phyloP scores from a whole-genome alignment of 1,284 basidiomycete genomes.

The Somion occarium region DNA sequence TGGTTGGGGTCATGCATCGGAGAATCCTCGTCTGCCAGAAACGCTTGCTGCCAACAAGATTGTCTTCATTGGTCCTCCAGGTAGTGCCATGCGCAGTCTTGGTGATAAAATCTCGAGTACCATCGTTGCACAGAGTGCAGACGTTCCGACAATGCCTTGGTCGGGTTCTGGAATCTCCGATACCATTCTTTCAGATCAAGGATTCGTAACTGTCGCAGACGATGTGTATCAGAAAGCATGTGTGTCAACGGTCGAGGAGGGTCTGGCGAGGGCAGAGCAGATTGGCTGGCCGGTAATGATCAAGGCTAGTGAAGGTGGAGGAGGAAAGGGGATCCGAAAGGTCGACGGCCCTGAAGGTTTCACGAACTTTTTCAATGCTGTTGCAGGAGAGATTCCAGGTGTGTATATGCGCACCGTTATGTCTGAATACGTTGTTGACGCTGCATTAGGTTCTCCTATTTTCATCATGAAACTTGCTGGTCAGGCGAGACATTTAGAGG shows the following conservation, averaged over 20 bases:
- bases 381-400: constrained; percentile 96
- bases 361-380: constrained; percentile 92
- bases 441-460: constrained; percentile 92
- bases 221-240: constrained; percentile 90
- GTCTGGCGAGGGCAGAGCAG: constrained; percentile 76
- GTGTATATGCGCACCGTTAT: constrained; percentile 22
- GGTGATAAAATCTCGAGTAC: constrained; percentile 99
- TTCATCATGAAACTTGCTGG: constrained; percentile 99
- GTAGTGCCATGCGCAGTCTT: constrained; percentile 97
- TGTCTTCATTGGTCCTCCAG: constrained; percentile 98
- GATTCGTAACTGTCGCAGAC: constrained; percentile 93
- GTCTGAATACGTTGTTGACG: too few species aligned
- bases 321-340: constrained; percentile 97
- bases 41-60: constrained; percentile 91
- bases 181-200: constrained; percentile 81
- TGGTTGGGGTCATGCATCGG: constrained; percentile 99
- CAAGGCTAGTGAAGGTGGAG: constrained; percentile 98
- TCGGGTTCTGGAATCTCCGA: constrained; percentile 94
- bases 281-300: constrained; percentile 99
- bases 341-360: constrained; percentile 85
- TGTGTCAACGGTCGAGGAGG: constrained; percentile 87
- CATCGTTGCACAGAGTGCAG: constrained; percentile 95
- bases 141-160: constrained; percentile 99
- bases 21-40: constrained; percentile 98
- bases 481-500: constrained; percentile 95